phyloP scores from a whole-genome alignment of 73 alveolate species.

The Stentor roeselii region DNA sequence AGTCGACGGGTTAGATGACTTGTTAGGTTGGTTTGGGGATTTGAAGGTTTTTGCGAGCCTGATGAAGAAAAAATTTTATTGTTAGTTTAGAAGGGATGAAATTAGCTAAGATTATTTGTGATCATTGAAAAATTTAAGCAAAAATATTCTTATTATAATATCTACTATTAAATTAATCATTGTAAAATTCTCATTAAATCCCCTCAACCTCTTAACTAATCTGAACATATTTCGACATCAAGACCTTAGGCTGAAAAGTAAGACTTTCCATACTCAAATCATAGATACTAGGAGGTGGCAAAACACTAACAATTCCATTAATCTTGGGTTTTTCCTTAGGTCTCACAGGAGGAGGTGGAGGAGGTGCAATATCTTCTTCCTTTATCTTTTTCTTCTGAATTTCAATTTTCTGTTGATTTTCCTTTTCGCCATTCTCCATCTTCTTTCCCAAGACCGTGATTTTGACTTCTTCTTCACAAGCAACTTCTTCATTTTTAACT shows the following conservation, averaged over 20 bases:
- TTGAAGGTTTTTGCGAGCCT: background rate
- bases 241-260: background rate
- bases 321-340: background rate
- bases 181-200: too few relatives aligned
- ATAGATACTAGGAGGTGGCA: conserved; percentile 20
- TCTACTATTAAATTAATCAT: background rate
- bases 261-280: background rate
- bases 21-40: background rate
- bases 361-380: conserved; percentile 20
- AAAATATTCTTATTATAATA: background rate
- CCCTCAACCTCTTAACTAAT: background rate
- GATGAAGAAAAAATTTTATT: background rate
- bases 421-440: background rate
- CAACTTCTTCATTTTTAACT: background rate
- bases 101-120: background rate
- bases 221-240: conserved; percentile 6
- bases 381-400: background rate
- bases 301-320: background rate
- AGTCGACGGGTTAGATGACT: background rate
- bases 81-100: background rate
- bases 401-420: background rate
- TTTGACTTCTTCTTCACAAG: background rate
- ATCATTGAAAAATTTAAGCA: background rate
- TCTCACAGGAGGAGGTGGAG: conserved; percentile 19
- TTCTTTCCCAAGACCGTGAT: background rate